phyloP scores from a whole-genome alignment of 2,329 filamentous ascomycete species.

The Anisogramma anomala region DNA sequence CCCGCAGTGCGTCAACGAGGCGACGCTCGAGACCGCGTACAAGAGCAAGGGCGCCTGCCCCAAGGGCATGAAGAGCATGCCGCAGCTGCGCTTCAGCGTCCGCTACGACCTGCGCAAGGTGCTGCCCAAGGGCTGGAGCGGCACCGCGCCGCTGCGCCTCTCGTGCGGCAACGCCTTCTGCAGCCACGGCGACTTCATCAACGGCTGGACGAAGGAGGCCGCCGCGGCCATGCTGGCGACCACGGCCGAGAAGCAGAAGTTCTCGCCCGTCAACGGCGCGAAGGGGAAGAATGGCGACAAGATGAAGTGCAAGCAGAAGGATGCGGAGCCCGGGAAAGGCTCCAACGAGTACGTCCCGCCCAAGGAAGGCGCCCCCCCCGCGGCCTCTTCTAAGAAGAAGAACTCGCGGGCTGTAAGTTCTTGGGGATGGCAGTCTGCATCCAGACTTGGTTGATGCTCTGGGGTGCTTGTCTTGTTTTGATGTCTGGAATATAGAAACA shows the following conservation, averaged over 20 bases:
- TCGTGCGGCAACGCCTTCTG: slow-evolving; percentile 28
- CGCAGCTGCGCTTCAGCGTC: slow-evolving; percentile 32
- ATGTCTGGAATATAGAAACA: too few relatives aligned
- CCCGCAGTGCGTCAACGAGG: slow-evolving; percentile 29
- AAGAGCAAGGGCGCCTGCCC: slow-evolving; percentile 28
- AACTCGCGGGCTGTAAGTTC: too few relatives aligned
- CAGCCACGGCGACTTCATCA: slow-evolving; percentile 36
- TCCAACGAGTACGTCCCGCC: slow-evolving; percentile 30
- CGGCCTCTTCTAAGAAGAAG: too few relatives aligned
- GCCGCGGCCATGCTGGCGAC: slow-evolving; percentile 29
- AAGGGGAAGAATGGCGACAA: slow-evolving; percentile 23
- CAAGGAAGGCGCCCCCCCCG: too few relatives aligned
- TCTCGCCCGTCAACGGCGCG: slow-evolving; percentile 24
- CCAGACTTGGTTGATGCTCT: too few relatives aligned
- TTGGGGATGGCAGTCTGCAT: too few relatives aligned
- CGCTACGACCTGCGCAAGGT: slow-evolving; percentile 31
- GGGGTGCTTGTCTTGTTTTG: too few relatives aligned
- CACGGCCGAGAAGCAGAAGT: slow-evolving; percentile 22
- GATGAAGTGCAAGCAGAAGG: slow-evolving; percentile 24
- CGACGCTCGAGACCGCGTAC: slow-evolving; percentile 20
- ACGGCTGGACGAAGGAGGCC: slow-evolving; percentile 31
- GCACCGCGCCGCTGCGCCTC: slow-evolving; percentile 28
- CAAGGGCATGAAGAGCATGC: slow-evolving; percentile 28
- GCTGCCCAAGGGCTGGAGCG: slow-evolving; percentile 29
- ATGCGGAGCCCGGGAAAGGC: slow-evolving; percentile 29